Evolutionary conservation across 2,329 filamentous ascomycete species (phyloP).

Genomic region (Teratosphaeria pseudoeucalypti): DNA sequence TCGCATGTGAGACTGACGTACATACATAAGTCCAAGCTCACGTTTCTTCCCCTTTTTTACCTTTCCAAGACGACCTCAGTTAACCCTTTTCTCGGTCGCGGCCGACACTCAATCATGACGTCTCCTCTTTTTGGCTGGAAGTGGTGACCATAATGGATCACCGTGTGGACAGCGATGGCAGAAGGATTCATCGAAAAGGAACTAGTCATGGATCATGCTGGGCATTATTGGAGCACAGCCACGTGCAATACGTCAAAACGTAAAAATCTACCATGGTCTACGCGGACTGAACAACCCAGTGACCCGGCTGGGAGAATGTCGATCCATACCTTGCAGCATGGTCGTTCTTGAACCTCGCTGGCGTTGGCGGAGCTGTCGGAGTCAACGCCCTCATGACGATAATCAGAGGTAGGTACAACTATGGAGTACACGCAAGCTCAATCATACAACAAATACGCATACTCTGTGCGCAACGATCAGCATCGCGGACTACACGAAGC

Average conservation of each 20-base stretch:
- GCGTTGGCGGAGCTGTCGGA: not conserved
- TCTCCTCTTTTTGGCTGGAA: not conserved
- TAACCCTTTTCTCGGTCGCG: not conserved
- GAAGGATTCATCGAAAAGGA: not conserved
- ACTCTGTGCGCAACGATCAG: too few species aligned
- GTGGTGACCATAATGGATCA: not conserved
- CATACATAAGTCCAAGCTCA: not conserved
- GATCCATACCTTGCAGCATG: not conserved
- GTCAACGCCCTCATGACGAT: too few species aligned
- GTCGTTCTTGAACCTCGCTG: not conserved
- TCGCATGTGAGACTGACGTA: not conserved
- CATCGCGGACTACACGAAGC: too few species aligned
- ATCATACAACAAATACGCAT: not conserved
- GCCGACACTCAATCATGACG: not conserved
- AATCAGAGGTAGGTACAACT: too few species aligned
- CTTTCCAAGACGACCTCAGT: not conserved
- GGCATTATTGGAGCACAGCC: not conserved
- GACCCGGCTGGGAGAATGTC: not conserved
- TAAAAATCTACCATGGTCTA: not conserved
- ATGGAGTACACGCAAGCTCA: not conserved
- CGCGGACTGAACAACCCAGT: not conserved
- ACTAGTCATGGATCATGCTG: not conserved
- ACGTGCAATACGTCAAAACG: not conserved
- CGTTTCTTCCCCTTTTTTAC: not conserved
- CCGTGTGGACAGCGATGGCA: not conserved